Conservation (phyloP, 352 stramenopile species). For the Phytophthora tubulina region DNA sequence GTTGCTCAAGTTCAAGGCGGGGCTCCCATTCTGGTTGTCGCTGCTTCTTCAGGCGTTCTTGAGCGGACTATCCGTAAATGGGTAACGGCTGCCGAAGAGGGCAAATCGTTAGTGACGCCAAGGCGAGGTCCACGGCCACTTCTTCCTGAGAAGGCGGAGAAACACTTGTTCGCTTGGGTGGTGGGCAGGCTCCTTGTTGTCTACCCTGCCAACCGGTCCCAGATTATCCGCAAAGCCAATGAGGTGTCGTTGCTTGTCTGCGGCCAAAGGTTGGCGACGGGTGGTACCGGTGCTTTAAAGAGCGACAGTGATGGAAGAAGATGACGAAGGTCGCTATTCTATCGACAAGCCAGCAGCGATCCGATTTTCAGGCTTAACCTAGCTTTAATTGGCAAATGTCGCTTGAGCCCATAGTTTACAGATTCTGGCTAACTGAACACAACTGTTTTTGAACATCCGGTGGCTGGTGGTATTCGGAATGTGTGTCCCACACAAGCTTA, state of each 20-base stretch:
- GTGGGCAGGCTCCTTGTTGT: conserved; percentile 27
- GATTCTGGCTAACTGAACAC: too few relatives aligned
- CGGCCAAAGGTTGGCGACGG: conserved; percentile 2
- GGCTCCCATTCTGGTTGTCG: background rate
- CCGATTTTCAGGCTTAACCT: conserved; percentile 6
- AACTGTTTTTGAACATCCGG: too few relatives aligned
- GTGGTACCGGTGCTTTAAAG: conserved; percentile 39
- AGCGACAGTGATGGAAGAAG: conserved; percentile 15
- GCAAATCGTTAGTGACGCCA: background rate
- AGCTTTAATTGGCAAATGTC: background rate
- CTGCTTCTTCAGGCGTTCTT: background rate
- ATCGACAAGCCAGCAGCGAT: conserved; percentile 18
- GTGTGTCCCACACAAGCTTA: too few relatives aligned
- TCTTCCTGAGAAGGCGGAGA: conserved; percentile 18
- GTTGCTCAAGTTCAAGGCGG: background rate
- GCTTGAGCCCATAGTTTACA: too few relatives aligned
- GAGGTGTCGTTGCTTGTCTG: conserved; percentile 5
- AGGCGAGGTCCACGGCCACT: conserved; percentile 2
- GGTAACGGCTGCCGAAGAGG: background rate
- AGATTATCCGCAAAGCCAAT: conserved; percentile 31
- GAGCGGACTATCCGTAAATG: conserved; percentile 8
- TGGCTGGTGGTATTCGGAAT: too few relatives aligned
- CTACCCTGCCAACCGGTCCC: conserved; percentile 5
- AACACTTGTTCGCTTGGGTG: conserved; percentile 26
- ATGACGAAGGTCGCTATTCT: background rate